Percentiles rank a stretch among this genome's conserved stretches.
Evolutionary conservation across 495 filamentous ascomycete species (phyloP).

Genomic region (Xylaria venustula): DNA sequence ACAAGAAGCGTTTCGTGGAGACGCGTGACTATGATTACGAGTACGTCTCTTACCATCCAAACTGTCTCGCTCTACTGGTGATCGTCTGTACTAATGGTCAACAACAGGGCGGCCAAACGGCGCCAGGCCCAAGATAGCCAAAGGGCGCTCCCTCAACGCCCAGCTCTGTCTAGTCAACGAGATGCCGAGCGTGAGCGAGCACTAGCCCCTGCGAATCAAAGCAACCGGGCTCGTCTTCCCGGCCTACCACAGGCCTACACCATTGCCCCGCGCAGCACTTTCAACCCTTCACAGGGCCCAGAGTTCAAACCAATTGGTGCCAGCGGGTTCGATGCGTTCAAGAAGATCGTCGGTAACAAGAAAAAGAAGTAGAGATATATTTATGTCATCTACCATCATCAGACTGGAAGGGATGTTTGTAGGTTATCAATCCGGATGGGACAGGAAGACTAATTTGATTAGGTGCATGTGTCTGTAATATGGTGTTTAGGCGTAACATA

Average conservation of each 20-base stretch:
- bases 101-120: constrained; percentile 51
- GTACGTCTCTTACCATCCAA: constrained; percentile 33
- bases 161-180: constrained; percentile 38
- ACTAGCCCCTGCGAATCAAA: constrained; percentile 65
- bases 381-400: no score
- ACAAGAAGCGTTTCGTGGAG: constrained; percentile 72
- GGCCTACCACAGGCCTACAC: constrained; percentile 75
- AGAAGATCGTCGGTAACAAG: constrained; percentile 74
- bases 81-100: constrained; percentile 21
- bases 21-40: constrained; percentile 52
- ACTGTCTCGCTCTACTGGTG: constrained; percentile 32
- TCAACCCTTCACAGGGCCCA: constrained; percentile 38
- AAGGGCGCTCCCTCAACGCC: constrained; percentile 45
- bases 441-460: background rate
- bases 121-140: constrained; percentile 43
- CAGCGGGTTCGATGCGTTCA: constrained; percentile 76
- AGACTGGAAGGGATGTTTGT: background rate
- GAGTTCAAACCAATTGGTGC: constrained; percentile 64
- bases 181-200: constrained; percentile 67
- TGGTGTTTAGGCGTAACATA: background rate
- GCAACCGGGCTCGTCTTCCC: constrained; percentile 71
- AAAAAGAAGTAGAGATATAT: constrained; percentile 46
- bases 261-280: constrained; percentile 67
- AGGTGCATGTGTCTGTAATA: background rate
- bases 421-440: background rate